These are phyloP conservation scores for Aspergillus hancockii DNA, from an alignment of 495 filamentous ascomycete genomes.

Conservation along the genomic window DNA sequence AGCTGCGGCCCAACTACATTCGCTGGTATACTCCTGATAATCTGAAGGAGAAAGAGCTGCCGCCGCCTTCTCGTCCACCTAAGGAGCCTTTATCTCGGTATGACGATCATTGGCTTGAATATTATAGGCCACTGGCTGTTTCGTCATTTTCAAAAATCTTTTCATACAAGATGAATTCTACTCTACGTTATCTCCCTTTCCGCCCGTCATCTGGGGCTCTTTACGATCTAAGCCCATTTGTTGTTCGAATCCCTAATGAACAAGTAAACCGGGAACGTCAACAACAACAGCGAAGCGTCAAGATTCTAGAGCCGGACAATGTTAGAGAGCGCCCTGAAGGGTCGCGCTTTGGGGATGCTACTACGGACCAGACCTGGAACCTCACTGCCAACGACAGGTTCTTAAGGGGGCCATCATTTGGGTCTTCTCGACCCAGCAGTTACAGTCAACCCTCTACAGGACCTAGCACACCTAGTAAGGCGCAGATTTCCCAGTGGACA, in stretches of 20 bases:
- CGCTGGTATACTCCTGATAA: slow-evolving; percentile 83
- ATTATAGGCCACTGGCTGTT: slow-evolving; percentile 83
- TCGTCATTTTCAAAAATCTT: slow-evolving; percentile 89
- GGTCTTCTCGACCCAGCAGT: slow-evolving; percentile 19
- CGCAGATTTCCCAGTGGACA: slow-evolving; percentile 77
- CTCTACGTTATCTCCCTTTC: slow-evolving; percentile 75
- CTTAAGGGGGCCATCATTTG: slow-evolving; percentile 45
- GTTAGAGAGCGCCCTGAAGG: slow-evolving; percentile 12
- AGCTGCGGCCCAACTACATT: slow-evolving; percentile 69
- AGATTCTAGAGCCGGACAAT: slow-evolving; percentile 43
- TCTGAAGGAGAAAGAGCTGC: slow-evolving; percentile 61
- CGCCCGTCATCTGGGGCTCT: slow-evolving; percentile 66
- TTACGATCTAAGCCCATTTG: slow-evolving; percentile 82
- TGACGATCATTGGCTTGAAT: slow-evolving; percentile 98
- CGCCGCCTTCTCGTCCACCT: slow-evolving; percentile 47
- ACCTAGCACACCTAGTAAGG: slow-evolving; percentile 51
- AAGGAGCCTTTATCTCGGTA: slow-evolving; percentile 65
- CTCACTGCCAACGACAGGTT: slow-evolving; percentile 36
- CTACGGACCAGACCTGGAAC: slow-evolving; percentile 25
- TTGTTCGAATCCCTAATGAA: slow-evolving; percentile 60
- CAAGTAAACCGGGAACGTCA: slow-evolving; percentile 40
- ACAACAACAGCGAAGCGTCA: slow-evolving; percentile 42
- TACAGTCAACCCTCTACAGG: slow-evolving; percentile 28
- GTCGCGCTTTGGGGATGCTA: slow-evolving; percentile 10
- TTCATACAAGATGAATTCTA: slow-evolving; percentile 85